These are phyloP conservation scores for Pugionium cornutum DNA, from an alignment of 345 rosid species.

Conservation along the genomic window DNA sequence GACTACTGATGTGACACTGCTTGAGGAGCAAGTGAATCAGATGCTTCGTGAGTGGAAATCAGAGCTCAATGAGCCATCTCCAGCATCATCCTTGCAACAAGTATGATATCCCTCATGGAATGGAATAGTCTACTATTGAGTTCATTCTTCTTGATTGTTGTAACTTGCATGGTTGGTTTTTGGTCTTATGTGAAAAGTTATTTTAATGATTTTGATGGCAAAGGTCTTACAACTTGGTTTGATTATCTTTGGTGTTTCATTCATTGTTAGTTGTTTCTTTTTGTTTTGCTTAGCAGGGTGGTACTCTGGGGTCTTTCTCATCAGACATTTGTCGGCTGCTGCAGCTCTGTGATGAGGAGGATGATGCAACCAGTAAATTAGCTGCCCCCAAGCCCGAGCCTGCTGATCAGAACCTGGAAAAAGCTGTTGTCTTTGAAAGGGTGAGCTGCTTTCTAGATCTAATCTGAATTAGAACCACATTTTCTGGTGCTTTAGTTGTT, in stretches of 20 bases:
- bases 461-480: neutral
- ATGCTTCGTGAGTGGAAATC: constrained; percentile 99
- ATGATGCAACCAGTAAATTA: constrained; percentile 89
- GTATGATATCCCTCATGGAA: constrained; percentile 38
- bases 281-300: constrained; percentile 56
- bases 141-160: too few species aligned
- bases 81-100: constrained; percentile 95
- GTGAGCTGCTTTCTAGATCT: constrained; percentile 39
- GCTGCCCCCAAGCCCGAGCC: constrained; percentile 88
- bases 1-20: constrained; percentile 60
- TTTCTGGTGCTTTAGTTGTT: neutral
- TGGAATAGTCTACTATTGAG: too few species aligned
- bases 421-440: constrained; percentile 54
- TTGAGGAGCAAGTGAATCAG: constrained; percentile 99
- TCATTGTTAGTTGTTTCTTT: neutral
- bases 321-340: constrained; percentile 85
- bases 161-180: neutral
- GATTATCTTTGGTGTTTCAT: too few species aligned
- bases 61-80: constrained; percentile 97
- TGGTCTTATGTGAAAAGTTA: too few species aligned
- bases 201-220: too few species aligned
- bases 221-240: too few species aligned
- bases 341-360: constrained; percentile 94
- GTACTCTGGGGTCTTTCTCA: constrained; percentile 60
- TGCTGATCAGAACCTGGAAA: constrained; percentile 62